These are phyloP conservation scores for Funneliformis caledonium DNA, from an alignment of 371 early-diverging fungal species.

Conservation along the genomic window DNA sequence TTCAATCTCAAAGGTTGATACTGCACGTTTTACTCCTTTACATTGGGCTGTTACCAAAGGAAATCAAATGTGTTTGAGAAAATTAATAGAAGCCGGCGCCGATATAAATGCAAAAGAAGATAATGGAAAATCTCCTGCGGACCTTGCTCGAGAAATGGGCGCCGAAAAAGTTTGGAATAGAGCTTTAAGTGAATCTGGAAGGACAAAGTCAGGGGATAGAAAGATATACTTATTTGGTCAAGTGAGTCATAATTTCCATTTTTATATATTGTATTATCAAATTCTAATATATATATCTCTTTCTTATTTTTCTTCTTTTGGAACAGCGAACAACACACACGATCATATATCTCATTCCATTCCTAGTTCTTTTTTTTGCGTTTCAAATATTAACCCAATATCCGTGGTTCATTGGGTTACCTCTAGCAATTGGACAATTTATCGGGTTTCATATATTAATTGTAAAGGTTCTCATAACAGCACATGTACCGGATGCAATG, in stretches of 20 bases:
- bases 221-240: constrained; percentile 46
- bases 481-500: constrained; percentile 60
- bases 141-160: constrained; percentile 49
- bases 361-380: constrained; percentile 61
- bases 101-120: constrained; percentile 69
- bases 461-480: constrained; percentile 62
- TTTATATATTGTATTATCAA: neutral
- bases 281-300: neutral
- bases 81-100: constrained; percentile 66
- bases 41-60: constrained; percentile 74
- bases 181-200: constrained; percentile 76
- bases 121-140: constrained; percentile 78
- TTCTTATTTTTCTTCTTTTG: neutral
- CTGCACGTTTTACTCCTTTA: constrained; percentile 72
- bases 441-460: constrained; percentile 65
- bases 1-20: constrained; percentile 66
- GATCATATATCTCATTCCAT: constrained; percentile 75
- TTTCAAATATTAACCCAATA: constrained; percentile 63
- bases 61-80: constrained; percentile 61
- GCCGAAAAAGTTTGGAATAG: constrained; percentile 45
- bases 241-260: constrained; percentile 41
- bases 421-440: constrained; percentile 60
- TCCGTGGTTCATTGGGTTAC: constrained; percentile 81
- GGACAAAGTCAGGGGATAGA: constrained; percentile 45
- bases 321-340: constrained; percentile 61